phyloP scores from a whole-genome alignment of 2,329 filamentous ascomycete genomes.

The Davidsoniella australis region DNA sequence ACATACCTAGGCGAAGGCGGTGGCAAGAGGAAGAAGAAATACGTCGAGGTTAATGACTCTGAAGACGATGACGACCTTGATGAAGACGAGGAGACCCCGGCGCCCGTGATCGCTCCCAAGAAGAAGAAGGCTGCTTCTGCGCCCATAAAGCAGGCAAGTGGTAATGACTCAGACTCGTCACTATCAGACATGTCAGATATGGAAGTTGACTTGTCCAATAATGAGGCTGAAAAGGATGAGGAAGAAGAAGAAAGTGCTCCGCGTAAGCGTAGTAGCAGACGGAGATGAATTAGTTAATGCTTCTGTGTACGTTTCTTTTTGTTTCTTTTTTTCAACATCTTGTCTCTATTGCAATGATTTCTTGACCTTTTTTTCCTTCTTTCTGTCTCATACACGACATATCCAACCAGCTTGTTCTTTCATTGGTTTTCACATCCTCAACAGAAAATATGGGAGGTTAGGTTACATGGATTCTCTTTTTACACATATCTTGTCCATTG shows the following conservation, averaged over 20 bases:
- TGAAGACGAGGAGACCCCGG: neutral
- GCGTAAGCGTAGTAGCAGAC: neutral
- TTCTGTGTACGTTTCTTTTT: neutral
- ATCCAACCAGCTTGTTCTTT: too few species aligned
- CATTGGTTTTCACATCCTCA: too few species aligned
- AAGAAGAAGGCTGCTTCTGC: neutral
- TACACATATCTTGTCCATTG: too few species aligned
- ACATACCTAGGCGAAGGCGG: slow-evolving; percentile 27
- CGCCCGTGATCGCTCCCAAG: neutral
- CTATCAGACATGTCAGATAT: slow-evolving; percentile 12
- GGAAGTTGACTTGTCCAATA: slow-evolving; percentile 3
- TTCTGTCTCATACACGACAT: too few species aligned
- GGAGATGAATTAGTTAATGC: neutral
- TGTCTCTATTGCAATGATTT: neutral
- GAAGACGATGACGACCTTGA: slow-evolving; percentile 15
- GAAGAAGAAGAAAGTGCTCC: neutral
- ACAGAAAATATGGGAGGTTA: too few species aligned
- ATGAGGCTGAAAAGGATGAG: slow-evolving; percentile 2
- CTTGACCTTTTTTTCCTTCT: neutral
- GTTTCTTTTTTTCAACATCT: neutral
- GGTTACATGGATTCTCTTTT: too few species aligned
- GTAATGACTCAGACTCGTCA: slow-evolving; percentile 10
- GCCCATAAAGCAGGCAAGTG: neutral
- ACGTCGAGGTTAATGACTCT: slow-evolving; percentile 13
- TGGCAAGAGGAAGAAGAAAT: slow-evolving; percentile 13